Conservation (phyloP, 1,284 basidiomycete species). For the Vanrija humicola region DNA sequence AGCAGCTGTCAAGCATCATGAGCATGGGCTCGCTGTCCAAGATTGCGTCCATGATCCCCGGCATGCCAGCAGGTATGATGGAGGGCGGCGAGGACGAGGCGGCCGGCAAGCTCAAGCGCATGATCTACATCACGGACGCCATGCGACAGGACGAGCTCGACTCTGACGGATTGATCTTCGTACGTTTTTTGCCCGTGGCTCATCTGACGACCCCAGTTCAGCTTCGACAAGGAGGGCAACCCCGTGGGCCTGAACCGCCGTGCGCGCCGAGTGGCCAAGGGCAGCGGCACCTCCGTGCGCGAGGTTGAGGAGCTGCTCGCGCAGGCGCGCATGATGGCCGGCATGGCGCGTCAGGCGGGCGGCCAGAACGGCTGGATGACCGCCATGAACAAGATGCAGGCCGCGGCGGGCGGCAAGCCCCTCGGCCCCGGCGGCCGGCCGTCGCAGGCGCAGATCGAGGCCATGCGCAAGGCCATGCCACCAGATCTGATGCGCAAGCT, state of each 20-base stretch:
- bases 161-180: conserved; percentile 87
- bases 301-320: conserved; percentile 95
- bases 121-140: conserved; percentile 98
- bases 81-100: conserved; percentile 88
- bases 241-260: conserved; percentile 78
- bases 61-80: conserved; percentile 83
- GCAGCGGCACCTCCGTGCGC: conserved; percentile 91
- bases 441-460: conserved; percentile 83
- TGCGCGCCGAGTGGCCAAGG: conserved; percentile 81
- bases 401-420: conserved; percentile 75
- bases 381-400: conserved; percentile 86
- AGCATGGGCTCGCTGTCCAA: conserved; percentile 98
- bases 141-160: conserved; percentile 93
- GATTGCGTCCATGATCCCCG: conserved; percentile 98
- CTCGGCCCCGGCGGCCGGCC: conserved; percentile 81
- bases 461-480: conserved; percentile 85
- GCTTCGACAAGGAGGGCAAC: conserved; percentile 74
- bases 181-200: conserved; percentile 43
- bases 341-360: conserved; percentile 94
- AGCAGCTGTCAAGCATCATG: conserved; percentile 97
- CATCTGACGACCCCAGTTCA: conserved; percentile 40
- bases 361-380: conserved; percentile 92
- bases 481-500: conserved; percentile 83
- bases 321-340: conserved; percentile 95
- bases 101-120: conserved; percentile 79